Conservation (phyloP, 495 filamentous ascomycete species). For the Pseudoneurospora amorphoporcata region DNA sequence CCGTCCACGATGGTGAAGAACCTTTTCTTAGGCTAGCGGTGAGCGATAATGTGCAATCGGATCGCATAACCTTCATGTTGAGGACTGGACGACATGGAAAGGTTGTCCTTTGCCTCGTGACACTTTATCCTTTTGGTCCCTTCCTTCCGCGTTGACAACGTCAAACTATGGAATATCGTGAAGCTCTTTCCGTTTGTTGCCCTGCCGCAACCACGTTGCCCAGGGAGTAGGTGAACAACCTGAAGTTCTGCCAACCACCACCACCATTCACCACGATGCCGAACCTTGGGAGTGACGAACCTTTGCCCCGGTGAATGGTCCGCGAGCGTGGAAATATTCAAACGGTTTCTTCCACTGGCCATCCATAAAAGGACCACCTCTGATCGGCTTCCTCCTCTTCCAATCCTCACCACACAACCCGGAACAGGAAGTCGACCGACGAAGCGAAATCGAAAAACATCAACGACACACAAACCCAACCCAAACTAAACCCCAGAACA, state of each 20-base stretch:
- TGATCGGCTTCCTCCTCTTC: background rate
- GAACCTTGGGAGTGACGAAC: background rate
- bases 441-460: background rate
- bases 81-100: background rate
- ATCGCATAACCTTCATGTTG: fast-evolving
- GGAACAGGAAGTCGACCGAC: background rate
- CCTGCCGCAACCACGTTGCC: background rate
- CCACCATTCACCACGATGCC: background rate
- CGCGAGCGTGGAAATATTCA: background rate
- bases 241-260: background rate
- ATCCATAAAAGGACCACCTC: background rate
- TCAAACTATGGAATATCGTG: background rate
- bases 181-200: background rate
- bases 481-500: background rate
- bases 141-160: background rate
- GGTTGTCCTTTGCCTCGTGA: fast-evolving
- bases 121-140: background rate
- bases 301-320: background rate
- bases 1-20: background rate
- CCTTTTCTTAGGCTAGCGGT: background rate
- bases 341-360: fast-evolving
- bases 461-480: background rate
- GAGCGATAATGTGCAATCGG: background rate
- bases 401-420: background rate
- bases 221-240: background rate